Conservation (phyloP, 225 moss, liverwort and hornwort species). For the Polytrichum formosum region DNA sequence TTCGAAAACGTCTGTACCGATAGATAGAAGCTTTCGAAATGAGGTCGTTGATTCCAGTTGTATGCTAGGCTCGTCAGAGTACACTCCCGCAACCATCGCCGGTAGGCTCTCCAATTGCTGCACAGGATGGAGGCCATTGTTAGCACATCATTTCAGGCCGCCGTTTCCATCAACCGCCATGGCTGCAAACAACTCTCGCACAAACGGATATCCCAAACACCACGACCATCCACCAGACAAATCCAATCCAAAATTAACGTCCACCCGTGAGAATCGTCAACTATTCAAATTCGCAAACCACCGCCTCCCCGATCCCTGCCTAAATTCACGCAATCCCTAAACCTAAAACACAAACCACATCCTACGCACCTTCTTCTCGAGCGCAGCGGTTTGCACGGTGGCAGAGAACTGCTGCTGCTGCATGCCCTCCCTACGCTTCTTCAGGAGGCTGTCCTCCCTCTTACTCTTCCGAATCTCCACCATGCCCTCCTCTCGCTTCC, state of each 20-base stretch:
- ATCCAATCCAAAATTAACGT: no score
- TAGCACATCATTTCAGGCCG: no score
- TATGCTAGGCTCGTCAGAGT: conserved; percentile 48
- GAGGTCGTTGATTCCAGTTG: conserved; percentile 67
- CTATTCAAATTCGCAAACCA: no score
- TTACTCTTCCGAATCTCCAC: conserved; percentile 70
- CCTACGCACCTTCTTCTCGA: conserved; percentile 56
- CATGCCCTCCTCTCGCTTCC: conserved; percentile 68
- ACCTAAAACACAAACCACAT: background rate
- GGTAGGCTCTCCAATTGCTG: conserved; percentile 71
- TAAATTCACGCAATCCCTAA: background rate
- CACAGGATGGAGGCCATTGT: conserved; percentile 14
- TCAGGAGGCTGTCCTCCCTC: conserved; percentile 60
- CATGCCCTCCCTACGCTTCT: conserved; percentile 62
- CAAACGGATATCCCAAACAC: no score
- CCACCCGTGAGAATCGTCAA: no score
- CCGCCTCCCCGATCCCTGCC: no score
- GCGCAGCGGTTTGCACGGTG: conserved; percentile 35
- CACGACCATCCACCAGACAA: no score
- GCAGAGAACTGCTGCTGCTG: conserved; percentile 55
- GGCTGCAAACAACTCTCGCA: no score
- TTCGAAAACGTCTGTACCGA: conserved; percentile 21
- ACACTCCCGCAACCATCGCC: conserved; percentile 65
- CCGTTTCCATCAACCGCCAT: no score
- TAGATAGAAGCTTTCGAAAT: conserved; percentile 58